phyloP scores from a whole-genome alignment of 352 stramenopile genomes.

The Globisporangium acanthophoron region DNA sequence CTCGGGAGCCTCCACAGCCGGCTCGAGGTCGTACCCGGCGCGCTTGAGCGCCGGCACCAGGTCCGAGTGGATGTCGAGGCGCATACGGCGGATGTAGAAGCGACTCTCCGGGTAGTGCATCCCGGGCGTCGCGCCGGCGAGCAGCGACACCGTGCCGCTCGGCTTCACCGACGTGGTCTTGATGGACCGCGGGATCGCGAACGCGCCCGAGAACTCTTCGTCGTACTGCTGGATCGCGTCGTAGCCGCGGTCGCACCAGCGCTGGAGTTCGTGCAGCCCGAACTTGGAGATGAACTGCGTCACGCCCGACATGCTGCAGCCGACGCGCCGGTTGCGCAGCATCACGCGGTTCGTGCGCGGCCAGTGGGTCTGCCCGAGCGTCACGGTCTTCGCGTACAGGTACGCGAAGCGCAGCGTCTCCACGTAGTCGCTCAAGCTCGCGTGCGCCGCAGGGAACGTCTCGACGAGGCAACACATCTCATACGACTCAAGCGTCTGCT shows the following conservation, averaged over 20 bases:
- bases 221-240: slow-evolving; percentile 73
- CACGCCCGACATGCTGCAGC: slow-evolving; percentile 90
- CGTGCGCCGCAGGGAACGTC: slow-evolving; percentile 88
- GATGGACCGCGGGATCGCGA: slow-evolving; percentile 85
- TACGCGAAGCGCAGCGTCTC: slow-evolving; percentile 86
- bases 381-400: slow-evolving; percentile 94
- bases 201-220: slow-evolving; percentile 50
- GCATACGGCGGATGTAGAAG: slow-evolving; percentile 91
- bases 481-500: slow-evolving; percentile 91
- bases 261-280: slow-evolving; percentile 75
- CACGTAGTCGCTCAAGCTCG: slow-evolving; percentile 84
- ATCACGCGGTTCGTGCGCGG: slow-evolving; percentile 90
- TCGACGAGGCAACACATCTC: slow-evolving; percentile 95
- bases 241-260: slow-evolving; percentile 88
- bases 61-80: slow-evolving; percentile 77
- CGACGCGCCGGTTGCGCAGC: slow-evolving; percentile 89
- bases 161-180: slow-evolving; percentile 92
- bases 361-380: slow-evolving; percentile 89
- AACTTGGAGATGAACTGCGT: slow-evolving; percentile 87
- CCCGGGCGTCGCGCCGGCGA: slow-evolving; percentile 89
- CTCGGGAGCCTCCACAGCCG: slow-evolving; percentile 49
- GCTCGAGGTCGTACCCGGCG: slow-evolving; percentile 81
- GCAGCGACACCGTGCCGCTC: slow-evolving; percentile 88
- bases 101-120: slow-evolving; percentile 93
- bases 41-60: slow-evolving; percentile 63